Conservation (phyloP, 1,284 basidiomycete species). For the Limonomyces culmigenus region DNA sequence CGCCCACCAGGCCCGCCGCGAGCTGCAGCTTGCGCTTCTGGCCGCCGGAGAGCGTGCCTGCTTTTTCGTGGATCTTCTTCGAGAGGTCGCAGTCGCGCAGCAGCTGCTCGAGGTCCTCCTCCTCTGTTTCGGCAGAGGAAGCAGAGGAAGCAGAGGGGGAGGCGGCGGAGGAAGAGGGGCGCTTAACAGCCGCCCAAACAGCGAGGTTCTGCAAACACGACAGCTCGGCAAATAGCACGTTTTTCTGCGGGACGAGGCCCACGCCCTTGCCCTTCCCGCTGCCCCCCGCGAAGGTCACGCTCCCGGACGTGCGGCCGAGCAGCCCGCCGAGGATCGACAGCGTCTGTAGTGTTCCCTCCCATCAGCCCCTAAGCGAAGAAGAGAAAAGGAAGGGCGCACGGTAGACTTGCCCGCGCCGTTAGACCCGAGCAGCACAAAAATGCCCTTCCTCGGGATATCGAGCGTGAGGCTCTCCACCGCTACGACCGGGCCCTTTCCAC, state of each 20-base stretch:
- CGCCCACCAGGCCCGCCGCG: conserved; percentile 61
- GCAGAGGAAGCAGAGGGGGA: no score
- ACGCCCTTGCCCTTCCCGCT: conserved; percentile 32
- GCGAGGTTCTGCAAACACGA: conserved; percentile 57
- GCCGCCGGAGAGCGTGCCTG: conserved; percentile 54
- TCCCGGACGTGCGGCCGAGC: conserved; percentile 37
- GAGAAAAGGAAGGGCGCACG: background rate
- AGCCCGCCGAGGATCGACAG: conserved; percentile 53
- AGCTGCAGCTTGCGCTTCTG: conserved; percentile 73
- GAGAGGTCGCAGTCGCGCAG: conserved; percentile 56
- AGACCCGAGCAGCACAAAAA: conserved; percentile 60
- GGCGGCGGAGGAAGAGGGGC: no score
- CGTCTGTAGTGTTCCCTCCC: conserved; percentile 72
- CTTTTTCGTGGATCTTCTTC: conserved; percentile 48
- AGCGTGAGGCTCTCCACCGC: conserved; percentile 50
- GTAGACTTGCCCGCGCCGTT: conserved; percentile 20
- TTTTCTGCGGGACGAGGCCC: conserved; percentile 71
- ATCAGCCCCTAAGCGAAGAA: conserved; percentile 39
- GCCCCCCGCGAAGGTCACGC: conserved; percentile 45
- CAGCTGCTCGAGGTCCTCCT: conserved; percentile 44
- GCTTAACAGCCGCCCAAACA: conserved; percentile 63
- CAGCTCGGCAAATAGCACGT: conserved; percentile 66
- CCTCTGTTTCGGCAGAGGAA: conserved; percentile 16
- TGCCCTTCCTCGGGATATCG: conserved; percentile 49
- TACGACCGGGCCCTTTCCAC: conserved; percentile 27